Conservation (phyloP, 1,139 yeast genomes). For the Candida pseudocylindracea region DNA sequence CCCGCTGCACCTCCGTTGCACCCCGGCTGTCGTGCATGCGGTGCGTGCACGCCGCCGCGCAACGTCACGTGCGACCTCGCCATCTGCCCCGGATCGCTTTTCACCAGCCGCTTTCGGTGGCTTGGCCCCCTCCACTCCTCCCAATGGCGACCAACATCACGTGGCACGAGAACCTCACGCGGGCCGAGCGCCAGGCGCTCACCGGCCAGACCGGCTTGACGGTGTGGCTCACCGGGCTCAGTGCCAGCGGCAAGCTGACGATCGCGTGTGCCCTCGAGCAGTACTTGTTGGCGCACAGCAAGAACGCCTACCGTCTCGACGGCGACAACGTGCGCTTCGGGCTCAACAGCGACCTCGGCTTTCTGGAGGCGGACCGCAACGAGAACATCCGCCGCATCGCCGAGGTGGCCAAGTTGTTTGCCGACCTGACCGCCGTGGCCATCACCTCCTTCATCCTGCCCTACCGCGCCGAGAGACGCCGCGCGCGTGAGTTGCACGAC, state of each 20-base stretch:
- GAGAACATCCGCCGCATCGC: slow-evolving; percentile 89
- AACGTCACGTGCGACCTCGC: neutral
- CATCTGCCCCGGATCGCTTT: neutral
- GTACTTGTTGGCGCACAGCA: slow-evolving; percentile 39
- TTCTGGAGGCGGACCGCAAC: slow-evolving; percentile 75
- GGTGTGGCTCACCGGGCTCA: slow-evolving; percentile 84
- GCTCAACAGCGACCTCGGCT: slow-evolving; percentile 82
- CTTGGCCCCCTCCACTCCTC: neutral
- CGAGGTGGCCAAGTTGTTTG: slow-evolving; percentile 78
- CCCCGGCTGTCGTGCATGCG: too few relatives aligned
- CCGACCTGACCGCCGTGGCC: slow-evolving; percentile 70
- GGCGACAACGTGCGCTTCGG: slow-evolving; percentile 94
- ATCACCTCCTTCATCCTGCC: slow-evolving; percentile 88
- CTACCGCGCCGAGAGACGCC: slow-evolving; percentile 60
- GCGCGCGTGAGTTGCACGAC: slow-evolving; percentile 68
- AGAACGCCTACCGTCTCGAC: slow-evolving; percentile 69
- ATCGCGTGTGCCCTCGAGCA: slow-evolving; percentile 91
- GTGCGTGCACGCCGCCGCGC: too few relatives aligned
- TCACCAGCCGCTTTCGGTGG: neutral
- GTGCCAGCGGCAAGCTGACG: slow-evolving; percentile 90
- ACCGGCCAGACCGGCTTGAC: slow-evolving; percentile 78
- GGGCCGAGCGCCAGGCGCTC: slow-evolving; percentile 48
- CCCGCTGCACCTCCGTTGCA: too few relatives aligned
- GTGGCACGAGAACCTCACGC: slow-evolving; percentile 84
- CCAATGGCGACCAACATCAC: slow-evolving; percentile 84